These are phyloP conservation scores for Pyricularia sp. DNA, from an alignment of 2,329 filamentous ascomycete genomes.

Conservation along the genomic window DNA sequence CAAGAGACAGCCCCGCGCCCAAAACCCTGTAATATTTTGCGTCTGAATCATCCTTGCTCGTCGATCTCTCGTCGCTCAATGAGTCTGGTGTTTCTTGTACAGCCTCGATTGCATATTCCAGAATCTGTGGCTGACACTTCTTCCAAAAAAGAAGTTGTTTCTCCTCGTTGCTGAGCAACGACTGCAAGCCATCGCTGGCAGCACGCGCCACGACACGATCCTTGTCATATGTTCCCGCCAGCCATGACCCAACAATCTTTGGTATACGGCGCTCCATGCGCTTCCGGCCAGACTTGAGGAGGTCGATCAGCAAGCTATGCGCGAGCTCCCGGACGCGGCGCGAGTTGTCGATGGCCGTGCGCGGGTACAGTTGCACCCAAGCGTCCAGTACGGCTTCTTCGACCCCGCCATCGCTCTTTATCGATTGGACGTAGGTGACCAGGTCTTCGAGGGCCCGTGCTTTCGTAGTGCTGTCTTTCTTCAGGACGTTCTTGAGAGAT, in stretches of 20 bases:
- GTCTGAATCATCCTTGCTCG: slow-evolving; percentile 74
- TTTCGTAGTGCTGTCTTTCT: slow-evolving; percentile 90
- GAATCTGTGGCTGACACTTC: slow-evolving; percentile 69
- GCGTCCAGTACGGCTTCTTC: slow-evolving; percentile 80
- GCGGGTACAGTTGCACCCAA: slow-evolving; percentile 85
- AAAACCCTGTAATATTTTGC: slow-evolving; percentile 76
- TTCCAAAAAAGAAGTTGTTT: slow-evolving; percentile 72
- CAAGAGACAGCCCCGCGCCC: slow-evolving; percentile 43
- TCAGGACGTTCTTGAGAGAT: slow-evolving; percentile 83
- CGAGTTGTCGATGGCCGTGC: slow-evolving; percentile 81
- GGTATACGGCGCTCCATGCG: slow-evolving; percentile 74
- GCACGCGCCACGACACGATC: slow-evolving; percentile 68
- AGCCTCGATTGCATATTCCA: slow-evolving; percentile 74
- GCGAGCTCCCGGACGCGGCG: slow-evolving; percentile 81
- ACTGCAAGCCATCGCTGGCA: slow-evolving; percentile 66
- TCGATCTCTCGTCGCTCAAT: slow-evolving; percentile 80
- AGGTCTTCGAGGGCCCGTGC: slow-evolving; percentile 84
- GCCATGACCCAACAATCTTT: slow-evolving; percentile 77
- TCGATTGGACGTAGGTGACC: slow-evolving; percentile 47
- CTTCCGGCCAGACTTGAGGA: slow-evolving; percentile 60
- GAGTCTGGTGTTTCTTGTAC: slow-evolving; percentile 73
- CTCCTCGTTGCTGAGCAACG: slow-evolving; percentile 69
- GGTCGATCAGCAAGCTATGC: slow-evolving; percentile 60
- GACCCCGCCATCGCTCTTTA: slow-evolving; percentile 44
- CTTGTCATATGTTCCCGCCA: slow-evolving; percentile 79